These are phyloP conservation scores for Colletotrichum sp. DNA, from an alignment of 2,329 filamentous ascomycete species.

Conservation along the genomic window DNA sequence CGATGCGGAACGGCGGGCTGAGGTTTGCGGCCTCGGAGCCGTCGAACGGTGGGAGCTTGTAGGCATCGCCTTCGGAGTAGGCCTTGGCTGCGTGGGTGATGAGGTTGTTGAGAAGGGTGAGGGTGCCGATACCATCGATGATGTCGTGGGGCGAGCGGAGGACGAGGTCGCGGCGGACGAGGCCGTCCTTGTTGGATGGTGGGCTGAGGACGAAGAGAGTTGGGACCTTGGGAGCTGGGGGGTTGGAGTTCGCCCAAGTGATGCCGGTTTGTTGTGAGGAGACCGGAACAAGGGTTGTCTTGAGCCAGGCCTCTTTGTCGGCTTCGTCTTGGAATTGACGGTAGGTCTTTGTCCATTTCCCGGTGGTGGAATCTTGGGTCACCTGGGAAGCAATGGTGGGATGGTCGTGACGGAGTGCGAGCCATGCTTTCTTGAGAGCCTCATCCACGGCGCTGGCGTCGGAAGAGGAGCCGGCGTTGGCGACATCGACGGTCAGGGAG, in stretches of 20 bases:
- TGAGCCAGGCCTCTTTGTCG: slow-evolving; percentile 30
- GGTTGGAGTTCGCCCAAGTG: slow-evolving; percentile 40
- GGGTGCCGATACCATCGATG: slow-evolving; percentile 44
- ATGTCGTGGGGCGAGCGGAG: slow-evolving; percentile 43
- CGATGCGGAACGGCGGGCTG: slow-evolving; percentile 31
- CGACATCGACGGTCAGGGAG: slow-evolving; percentile 30
- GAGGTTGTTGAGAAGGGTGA: slow-evolving; percentile 37
- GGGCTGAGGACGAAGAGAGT: slow-evolving; percentile 37
- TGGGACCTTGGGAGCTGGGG: slow-evolving; percentile 32
- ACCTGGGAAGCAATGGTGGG: slow-evolving; percentile 37
- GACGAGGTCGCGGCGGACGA: slow-evolving; percentile 34
- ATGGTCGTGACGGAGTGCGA: slow-evolving; percentile 34
- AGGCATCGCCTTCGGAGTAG: slow-evolving; percentile 18
- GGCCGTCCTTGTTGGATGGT: background rate
- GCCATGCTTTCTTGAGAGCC: slow-evolving; percentile 38
- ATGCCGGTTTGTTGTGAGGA: slow-evolving; percentile 27
- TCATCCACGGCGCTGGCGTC: slow-evolving; percentile 27
- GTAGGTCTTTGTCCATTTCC: slow-evolving; percentile 34
- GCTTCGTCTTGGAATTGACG: slow-evolving; percentile 1
- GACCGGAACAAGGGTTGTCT: slow-evolving; percentile 32
- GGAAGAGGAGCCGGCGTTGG: background rate
- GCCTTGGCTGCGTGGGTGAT: slow-evolving; percentile 27
- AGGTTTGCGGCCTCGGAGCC: slow-evolving; percentile 24
- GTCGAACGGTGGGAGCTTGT: slow-evolving; percentile 21
- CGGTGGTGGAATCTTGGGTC: slow-evolving; percentile 16